Evolutionary conservation across 2,329 filamentous ascomycete species (phyloP).

Genomic region (Scytalidium sp.): DNA sequence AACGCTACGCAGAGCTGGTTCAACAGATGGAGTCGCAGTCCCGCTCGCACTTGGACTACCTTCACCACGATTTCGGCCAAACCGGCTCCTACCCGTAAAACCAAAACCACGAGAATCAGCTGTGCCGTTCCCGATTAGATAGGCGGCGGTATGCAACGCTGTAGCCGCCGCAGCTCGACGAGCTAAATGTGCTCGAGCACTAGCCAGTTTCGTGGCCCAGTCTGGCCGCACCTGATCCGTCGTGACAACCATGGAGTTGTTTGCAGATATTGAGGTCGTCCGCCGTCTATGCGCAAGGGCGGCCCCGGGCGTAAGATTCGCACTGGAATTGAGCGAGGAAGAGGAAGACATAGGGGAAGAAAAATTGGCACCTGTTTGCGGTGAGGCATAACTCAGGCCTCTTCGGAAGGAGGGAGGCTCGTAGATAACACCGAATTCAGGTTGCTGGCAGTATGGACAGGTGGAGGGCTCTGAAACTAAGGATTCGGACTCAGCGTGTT

Average conservation of each 20-base stretch:
- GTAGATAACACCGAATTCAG: slow-evolving; percentile 96
- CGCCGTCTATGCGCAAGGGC: slow-evolving; percentile 43
- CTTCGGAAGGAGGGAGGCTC: slow-evolving; percentile 83
- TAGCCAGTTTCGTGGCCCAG: slow-evolving; percentile 85
- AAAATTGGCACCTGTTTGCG: slow-evolving; percentile 45
- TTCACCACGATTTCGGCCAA: slow-evolving; percentile 25
- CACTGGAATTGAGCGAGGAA: slow-evolving; percentile 68
- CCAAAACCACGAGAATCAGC: slow-evolving; percentile 25
- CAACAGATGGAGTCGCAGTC: slow-evolving; percentile 22
- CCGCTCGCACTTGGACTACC: slow-evolving; percentile 29
- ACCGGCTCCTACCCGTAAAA: slow-evolving; percentile 23
- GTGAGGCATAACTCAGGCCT: slow-evolving; percentile 68
- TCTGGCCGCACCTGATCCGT: slow-evolving; percentile 92
- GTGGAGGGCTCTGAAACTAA: slow-evolving; percentile 87
- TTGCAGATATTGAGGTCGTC: slow-evolving; percentile 74
- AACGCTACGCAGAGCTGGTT: slow-evolving; percentile 19
- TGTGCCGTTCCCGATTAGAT: slow-evolving; percentile 67
- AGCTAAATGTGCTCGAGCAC: slow-evolving; percentile 80
- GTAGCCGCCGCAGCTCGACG: slow-evolving; percentile 89
- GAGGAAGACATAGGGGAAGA: slow-evolving; percentile 81
- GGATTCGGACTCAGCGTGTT: slow-evolving; percentile 47
- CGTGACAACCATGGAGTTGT: slow-evolving; percentile 80
- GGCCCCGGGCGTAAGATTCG: slow-evolving; percentile 14
- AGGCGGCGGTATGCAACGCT: slow-evolving; percentile 90
- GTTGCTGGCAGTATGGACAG: slow-evolving; percentile 92